A percentile compares a stretch with the other conserved stretches of the same genome.
Evolutionary conservation across 2,329 filamentous ascomycete genomes (phyloP).

Genomic region (Chaetomiaceae sp.): DNA sequence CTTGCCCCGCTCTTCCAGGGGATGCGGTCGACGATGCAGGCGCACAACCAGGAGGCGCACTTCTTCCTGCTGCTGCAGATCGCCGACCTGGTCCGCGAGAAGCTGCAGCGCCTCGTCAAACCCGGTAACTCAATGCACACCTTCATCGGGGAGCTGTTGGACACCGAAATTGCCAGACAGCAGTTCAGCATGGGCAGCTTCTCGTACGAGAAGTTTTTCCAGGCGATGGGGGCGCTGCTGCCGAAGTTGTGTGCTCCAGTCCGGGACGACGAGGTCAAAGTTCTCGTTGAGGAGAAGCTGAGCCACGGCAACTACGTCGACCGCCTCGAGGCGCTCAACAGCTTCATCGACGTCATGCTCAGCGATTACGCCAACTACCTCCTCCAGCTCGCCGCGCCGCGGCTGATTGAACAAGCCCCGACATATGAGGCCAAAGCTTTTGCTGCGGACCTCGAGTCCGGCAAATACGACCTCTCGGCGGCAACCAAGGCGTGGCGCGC

Average conservation of each 20-base stretch:
- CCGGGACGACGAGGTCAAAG: conserved; percentile 71
- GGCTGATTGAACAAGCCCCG: conserved; percentile 65
- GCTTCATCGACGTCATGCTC: conserved; percentile 71
- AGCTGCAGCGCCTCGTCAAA: conserved; percentile 67
- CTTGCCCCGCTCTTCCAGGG: conserved; percentile 50
- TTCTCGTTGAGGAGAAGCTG: conserved; percentile 59
- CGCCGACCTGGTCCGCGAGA: conserved; percentile 65
- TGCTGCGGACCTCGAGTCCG: conserved; percentile 56
- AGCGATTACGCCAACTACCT: conserved; percentile 82
- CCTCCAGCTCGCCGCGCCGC: conserved; percentile 65
- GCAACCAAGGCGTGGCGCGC: conserved; percentile 64
- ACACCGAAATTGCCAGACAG: conserved; percentile 64
- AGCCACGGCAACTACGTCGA: conserved; percentile 63
- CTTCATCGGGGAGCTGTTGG: conserved; percentile 70
- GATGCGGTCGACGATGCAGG: conserved; percentile 61
- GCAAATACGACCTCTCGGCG: conserved; percentile 49
- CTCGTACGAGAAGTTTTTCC: conserved; percentile 76
- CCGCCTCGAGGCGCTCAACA: conserved; percentile 69
- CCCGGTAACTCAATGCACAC: conserved; percentile 69
- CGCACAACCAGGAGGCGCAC: conserved; percentile 60
- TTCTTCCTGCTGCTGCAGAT: conserved; percentile 66
- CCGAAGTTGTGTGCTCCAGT: conserved; percentile 78
- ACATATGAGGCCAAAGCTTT: conserved; percentile 74
- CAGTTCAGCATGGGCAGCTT: conserved; percentile 70
- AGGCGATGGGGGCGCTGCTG: conserved; percentile 68